phyloP scores from a whole-genome alignment of 1,139 yeast genomes.

The Candida labiduridarum region DNA sequence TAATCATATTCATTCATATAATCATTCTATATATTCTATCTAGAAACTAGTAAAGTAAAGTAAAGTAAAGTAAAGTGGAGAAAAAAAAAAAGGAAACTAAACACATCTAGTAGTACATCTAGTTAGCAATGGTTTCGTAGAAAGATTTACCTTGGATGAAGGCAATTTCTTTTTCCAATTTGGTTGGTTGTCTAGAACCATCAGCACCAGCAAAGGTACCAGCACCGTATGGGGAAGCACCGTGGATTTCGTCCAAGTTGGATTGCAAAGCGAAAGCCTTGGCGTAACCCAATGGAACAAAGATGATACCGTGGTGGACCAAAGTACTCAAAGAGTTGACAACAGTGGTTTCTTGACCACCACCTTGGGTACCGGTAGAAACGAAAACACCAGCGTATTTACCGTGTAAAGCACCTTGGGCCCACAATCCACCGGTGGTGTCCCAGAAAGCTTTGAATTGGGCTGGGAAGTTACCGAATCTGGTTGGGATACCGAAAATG shows the following conservation, averaged over 20 bases:
- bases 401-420: constrained; percentile 69
- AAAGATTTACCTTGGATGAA: constrained; percentile 57
- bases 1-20: not conserved
- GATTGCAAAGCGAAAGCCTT: constrained; percentile 59
- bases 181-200: too few species aligned
- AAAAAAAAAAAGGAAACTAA: too few species aligned
- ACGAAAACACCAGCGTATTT: constrained; percentile 77
- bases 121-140: constrained; percentile 4
- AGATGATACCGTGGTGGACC: constrained; percentile 80
- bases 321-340: constrained; percentile 66
- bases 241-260: constrained; percentile 70
- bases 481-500: constrained; percentile 81
- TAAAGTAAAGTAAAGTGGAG: too few species aligned
- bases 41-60: not conserved
- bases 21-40: not conserved
- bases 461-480: constrained; percentile 81
- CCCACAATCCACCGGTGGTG: constrained; percentile 83
- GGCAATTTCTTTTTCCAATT: too few species aligned
- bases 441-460: constrained; percentile 86
- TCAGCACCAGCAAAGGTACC: too few species aligned
- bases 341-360: constrained; percentile 78
- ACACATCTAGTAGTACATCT: not conserved
- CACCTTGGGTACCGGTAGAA: constrained; percentile 82
- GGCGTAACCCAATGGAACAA: constrained; percentile 79
- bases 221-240: too few species aligned